phyloP scores from a whole-genome alignment of 2,329 filamentous ascomycete species.

The Phialemoniopsis sp. region DNA sequence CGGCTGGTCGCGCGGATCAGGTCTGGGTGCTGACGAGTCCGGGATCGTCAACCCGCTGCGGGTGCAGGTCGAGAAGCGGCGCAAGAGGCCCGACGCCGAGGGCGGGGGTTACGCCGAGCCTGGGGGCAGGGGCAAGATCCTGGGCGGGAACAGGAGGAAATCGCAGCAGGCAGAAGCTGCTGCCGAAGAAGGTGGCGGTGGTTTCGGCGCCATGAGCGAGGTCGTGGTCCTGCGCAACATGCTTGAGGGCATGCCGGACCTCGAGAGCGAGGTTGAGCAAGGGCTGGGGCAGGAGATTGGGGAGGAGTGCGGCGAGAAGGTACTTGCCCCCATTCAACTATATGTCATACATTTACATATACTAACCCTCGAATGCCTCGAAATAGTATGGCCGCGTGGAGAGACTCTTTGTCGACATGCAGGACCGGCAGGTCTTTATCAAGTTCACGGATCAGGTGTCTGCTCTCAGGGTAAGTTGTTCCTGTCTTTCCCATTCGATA shows the following conservation, averaged over 20 bases:
- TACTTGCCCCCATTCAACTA: no score
- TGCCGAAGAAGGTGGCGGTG: background rate
- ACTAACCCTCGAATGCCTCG: no score
- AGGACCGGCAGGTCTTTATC: constrained; percentile 74
- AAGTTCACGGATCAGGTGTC: constrained; percentile 86
- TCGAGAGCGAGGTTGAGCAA: constrained; percentile 71
- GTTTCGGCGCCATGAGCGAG: constrained; percentile 69
- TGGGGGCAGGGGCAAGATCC: constrained; percentile 66
- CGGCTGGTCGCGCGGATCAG: constrained; percentile 85
- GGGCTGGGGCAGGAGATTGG: constrained; percentile 90
- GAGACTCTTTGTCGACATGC: constrained; percentile 68
- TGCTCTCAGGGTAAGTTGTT: constrained; percentile 67
- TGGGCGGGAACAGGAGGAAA: constrained; percentile 65
- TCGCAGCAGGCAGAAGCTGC: constrained; percentile 6
- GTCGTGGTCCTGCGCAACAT: constrained; percentile 82
- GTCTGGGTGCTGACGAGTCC: constrained; percentile 70
- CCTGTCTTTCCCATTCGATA: background rate
- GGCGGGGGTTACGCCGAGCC: constrained; percentile 74
- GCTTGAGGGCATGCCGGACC: constrained; percentile 75
- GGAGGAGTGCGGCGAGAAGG: constrained; percentile 83
- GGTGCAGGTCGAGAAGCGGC: constrained; percentile 81
- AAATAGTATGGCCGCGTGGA: constrained; percentile 76
- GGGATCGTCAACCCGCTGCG: constrained; percentile 83
- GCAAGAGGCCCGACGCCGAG: constrained; percentile 73
- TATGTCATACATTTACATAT: no score